Conservation (phyloP, 257 asterid species). For the Jacaranda copaia region DNA sequence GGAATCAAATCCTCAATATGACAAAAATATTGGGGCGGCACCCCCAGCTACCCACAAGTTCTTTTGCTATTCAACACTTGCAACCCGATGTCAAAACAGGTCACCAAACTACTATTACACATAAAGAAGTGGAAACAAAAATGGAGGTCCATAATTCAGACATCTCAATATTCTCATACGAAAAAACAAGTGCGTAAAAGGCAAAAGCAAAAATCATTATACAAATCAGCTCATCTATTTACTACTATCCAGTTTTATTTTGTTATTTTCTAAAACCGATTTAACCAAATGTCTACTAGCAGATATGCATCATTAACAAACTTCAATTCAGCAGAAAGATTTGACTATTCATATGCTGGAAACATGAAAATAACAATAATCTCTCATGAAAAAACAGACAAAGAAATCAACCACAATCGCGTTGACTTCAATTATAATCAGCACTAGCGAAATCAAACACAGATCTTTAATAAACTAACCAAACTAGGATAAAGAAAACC, state of each 20-base stretch:
- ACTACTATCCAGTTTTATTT: background rate
- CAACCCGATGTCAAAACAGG: too few relatives aligned
- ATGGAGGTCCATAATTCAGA: conserved; percentile 13
- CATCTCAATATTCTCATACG: background rate
- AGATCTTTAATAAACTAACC: conserved; percentile 18
- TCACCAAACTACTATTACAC: background rate
- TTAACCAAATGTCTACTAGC: background rate
- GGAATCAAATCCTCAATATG: too few relatives aligned
- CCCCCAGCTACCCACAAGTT: too few relatives aligned
- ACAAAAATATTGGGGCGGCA: too few relatives aligned
- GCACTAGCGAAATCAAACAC: conserved; percentile 20
- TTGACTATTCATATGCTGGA: background rate
- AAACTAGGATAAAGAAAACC: background rate
- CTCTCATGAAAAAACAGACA: background rate
- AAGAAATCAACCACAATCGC: background rate
- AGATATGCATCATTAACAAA: background rate
- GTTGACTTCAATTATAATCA: conserved; percentile 24
- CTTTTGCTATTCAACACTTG: too few relatives aligned
- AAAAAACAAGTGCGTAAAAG: background rate
- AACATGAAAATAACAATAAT: background rate
- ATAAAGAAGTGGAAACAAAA: background rate
- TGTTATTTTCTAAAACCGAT: background rate
- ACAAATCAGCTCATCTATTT: conserved; percentile 6
- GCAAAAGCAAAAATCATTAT: background rate
- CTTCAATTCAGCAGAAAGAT: background rate